Percentiles rank a stretch among this genome's conserved stretches.
phyloP scores from a whole-genome alignment of 2,329 filamentous ascomycete genomes.

The Dothideomycetes sp. region DNA sequence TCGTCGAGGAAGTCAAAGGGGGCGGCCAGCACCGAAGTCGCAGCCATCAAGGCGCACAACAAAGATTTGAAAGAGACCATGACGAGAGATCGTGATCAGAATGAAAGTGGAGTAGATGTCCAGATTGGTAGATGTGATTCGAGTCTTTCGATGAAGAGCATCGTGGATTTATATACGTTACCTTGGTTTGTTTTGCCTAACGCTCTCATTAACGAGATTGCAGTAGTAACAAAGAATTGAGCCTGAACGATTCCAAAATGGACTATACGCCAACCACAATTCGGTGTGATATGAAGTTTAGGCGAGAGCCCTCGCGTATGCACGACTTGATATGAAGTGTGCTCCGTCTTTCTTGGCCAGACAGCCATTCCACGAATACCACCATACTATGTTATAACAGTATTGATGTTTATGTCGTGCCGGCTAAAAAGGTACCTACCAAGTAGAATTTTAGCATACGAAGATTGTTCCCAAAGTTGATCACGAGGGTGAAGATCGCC shows the following conservation, averaged over 20 bases:
- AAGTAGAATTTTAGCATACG: not conserved
- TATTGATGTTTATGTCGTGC: too few species aligned
- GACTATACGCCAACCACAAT: not conserved
- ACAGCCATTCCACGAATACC: constrained; percentile 3
- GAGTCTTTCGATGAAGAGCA: not conserved
- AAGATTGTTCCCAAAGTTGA: not conserved
- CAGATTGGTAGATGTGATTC: too few species aligned
- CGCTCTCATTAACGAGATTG: not conserved
- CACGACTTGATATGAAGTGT: not conserved
- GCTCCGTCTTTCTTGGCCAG: constrained; percentile 5
- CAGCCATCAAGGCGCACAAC: constrained; percentile 29
- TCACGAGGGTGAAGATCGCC: constrained; percentile 2
- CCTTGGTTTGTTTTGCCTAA: too few species aligned
- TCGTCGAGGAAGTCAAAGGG: constrained; percentile 31
- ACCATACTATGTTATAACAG: constrained; percentile 6
- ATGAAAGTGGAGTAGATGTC: not conserved
- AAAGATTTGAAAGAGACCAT: constrained; percentile 35
- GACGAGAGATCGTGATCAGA: constrained; percentile 16
- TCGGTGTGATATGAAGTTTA: not conserved
- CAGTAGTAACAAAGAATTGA: not conserved
- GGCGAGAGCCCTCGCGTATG: constrained; percentile 8
- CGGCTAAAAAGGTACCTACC: constrained; percentile 6
- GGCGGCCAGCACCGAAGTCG: constrained; percentile 27
- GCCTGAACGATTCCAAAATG: not conserved
- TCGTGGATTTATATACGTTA: not conserved